Evolutionary conservation across 768 basidiomycete genomes (phyloP).

Genomic region (Filobasidium floriforme): DNA sequence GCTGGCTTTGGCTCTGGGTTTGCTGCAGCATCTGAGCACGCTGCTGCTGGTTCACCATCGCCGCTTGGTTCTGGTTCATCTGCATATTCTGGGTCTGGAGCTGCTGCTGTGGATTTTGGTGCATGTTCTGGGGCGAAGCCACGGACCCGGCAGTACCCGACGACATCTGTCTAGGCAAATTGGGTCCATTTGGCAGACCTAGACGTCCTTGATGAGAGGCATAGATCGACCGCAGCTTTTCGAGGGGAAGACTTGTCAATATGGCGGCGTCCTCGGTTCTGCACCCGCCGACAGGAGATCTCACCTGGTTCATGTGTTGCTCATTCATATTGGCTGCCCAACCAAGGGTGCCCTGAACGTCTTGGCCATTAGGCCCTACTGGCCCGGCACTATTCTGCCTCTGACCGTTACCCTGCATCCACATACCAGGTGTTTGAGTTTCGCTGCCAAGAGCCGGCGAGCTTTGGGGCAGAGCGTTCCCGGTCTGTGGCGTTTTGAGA

Average conservation of each 20-base stretch:
- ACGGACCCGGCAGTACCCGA: neutral
- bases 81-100: slow-evolving; percentile 9
- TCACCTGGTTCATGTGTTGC: slow-evolving; percentile 7
- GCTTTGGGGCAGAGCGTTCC: neutral
- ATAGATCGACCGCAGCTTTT: slow-evolving; percentile 4
- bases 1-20: neutral
- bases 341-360: neutral
- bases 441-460: neutral
- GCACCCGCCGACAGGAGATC: neutral
- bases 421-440: slow-evolving; percentile 2
- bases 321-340: slow-evolving; percentile 8
- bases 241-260: neutral
- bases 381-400: neutral
- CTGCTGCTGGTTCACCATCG: slow-evolving; percentile 12
- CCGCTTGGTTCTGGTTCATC: slow-evolving; percentile 9
- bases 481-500: slow-evolving; percentile 1
- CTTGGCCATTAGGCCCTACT: neutral
- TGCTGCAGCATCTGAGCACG: slow-evolving; percentile 18
- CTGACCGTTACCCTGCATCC: neutral
- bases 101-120: neutral
- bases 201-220: slow-evolving; percentile 3
- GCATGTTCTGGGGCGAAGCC: neutral
- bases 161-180: neutral
- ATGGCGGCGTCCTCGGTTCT: neutral
- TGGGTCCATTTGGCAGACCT: neutral